Percentiles rank a stretch among this genome's conserved stretches.
phyloP scores from a whole-genome alignment of 2,329 filamentous ascomycete genomes.

The Exophiala sp. region DNA sequence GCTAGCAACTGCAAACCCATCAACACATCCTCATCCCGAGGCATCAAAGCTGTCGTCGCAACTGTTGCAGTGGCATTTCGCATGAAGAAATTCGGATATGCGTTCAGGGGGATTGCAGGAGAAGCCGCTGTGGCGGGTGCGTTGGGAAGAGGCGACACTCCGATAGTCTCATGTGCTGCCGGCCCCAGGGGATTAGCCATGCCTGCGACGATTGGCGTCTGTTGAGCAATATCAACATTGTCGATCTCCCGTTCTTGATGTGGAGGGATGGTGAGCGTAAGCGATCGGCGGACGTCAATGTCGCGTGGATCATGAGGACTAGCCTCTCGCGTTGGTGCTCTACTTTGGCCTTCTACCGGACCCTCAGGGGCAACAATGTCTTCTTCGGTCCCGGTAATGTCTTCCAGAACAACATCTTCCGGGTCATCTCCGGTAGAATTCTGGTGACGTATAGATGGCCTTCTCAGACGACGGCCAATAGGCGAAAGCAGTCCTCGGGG shows the following conservation, averaged over 20 bases:
- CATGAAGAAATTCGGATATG: conserved; percentile 73
- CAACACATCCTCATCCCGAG: conserved; percentile 91
- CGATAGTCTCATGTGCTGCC: conserved; percentile 62
- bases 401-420: conserved; percentile 80
- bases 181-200: conserved; percentile 65
- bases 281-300: conserved; percentile 39
- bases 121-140: conserved; percentile 60
- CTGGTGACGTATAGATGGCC: conserved; percentile 84
- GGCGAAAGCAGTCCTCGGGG: conserved; percentile 50
- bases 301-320: conserved; percentile 21
- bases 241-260: conserved; percentile 78
- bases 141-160: conserved; percentile 67
- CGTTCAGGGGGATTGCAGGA: conserved; percentile 63
- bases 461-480: conserved; percentile 55
- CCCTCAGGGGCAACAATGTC: conserved; percentile 54
- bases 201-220: conserved; percentile 75
- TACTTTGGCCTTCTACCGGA: conserved; percentile 64
- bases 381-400: conserved; percentile 60
- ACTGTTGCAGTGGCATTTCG: conserved; percentile 62
- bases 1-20: conserved; percentile 96
- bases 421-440: conserved; percentile 77
- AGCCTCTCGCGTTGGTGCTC: conserved; percentile 19
- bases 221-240: conserved; percentile 90
- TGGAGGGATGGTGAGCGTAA: conserved; percentile 65
- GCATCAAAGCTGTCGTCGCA: conserved; percentile 81